Evolutionary conservation across 1,284 basidiomycete genomes (phyloP).

Genomic region (Boletellus sp.): DNA sequence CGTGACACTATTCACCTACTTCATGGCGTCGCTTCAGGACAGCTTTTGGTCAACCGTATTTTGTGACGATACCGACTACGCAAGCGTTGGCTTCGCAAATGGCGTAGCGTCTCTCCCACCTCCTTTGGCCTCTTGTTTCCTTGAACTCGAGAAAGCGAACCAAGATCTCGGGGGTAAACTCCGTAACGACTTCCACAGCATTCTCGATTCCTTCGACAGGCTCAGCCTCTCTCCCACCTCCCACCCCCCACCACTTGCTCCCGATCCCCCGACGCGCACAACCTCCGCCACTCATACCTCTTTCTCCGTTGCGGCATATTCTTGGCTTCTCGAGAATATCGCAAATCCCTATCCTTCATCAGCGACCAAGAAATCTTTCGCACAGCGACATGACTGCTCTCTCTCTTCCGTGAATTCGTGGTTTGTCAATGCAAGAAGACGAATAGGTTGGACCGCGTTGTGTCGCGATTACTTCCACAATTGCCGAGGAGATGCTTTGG

Average conservation of each 20-base stretch:
- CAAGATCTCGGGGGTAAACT: background rate
- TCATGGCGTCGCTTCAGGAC: slow-evolving; percentile 5
- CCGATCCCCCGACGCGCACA: background rate
- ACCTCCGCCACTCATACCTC: background rate
- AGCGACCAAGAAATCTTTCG: slow-evolving; percentile 29
- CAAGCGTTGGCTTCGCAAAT: background rate
- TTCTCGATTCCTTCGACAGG: background rate
- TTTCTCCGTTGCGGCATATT: slow-evolving; percentile 36
- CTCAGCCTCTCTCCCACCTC: background rate
- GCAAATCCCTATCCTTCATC: slow-evolving; percentile 47
- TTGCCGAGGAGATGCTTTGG: slow-evolving; percentile 35
- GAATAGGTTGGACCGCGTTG: slow-evolving; percentile 48
- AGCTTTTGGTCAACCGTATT: slow-evolving; percentile 1
- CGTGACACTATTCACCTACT: background rate
- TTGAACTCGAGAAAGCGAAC: slow-evolving; percentile 4
- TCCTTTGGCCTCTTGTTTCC: slow-evolving; percentile 3
- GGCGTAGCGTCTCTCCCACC: background rate
- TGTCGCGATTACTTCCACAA: slow-evolving; percentile 36
- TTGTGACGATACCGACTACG: background rate
- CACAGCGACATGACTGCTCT: slow-evolving; percentile 18
- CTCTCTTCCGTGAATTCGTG: slow-evolving; percentile 41
- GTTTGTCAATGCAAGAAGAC: slow-evolving; percentile 44
- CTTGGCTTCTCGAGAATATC: slow-evolving; percentile 44
- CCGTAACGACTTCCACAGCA: background rate
- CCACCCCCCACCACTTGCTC: slow-evolving; percentile 6